phyloP scores from a whole-genome alignment of 345 rosid species.

The Dipteronia sinensis region DNA sequence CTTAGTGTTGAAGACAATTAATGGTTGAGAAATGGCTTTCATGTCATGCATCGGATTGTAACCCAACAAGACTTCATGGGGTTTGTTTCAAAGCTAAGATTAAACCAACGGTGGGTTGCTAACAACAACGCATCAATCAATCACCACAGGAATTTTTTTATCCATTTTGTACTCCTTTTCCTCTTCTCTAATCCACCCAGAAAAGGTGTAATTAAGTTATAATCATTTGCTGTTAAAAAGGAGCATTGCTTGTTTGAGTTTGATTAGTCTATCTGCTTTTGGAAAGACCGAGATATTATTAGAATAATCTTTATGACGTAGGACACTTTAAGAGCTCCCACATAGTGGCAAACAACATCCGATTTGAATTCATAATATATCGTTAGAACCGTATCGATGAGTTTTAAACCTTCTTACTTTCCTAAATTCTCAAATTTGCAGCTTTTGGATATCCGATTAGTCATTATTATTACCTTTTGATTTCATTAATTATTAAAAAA shows the following conservation, averaged over 20 bases:
- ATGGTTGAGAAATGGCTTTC: slow-evolving; percentile 54
- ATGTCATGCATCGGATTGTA: slow-evolving; percentile 30
- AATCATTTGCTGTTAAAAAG: slow-evolving; percentile 1
- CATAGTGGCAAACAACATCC: no score
- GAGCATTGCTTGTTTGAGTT: slow-evolving; percentile 7
- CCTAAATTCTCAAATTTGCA: no score
- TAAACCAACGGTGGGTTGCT: slow-evolving; percentile 46
- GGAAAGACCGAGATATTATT: background rate
- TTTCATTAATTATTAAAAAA: no score
- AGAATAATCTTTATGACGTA: background rate
- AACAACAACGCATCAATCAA: background rate
- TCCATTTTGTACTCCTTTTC: background rate
- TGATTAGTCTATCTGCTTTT: background rate
- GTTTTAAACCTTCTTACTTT: no score
- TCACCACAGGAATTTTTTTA: background rate
- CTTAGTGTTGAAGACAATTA: slow-evolving; percentile 33
- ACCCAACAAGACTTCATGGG: slow-evolving; percentile 20
- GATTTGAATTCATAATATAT: no score
- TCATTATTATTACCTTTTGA: no score
- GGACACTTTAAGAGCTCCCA: no score
- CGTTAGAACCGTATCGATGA: no score
- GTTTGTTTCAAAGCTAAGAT: slow-evolving; percentile 42
- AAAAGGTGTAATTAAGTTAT: background rate
- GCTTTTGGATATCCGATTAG: no score
- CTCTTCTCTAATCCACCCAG: background rate